phyloP scores from a whole-genome alignment of 2,329 filamentous ascomycete genomes.

The Colletotrichum agaves region DNA sequence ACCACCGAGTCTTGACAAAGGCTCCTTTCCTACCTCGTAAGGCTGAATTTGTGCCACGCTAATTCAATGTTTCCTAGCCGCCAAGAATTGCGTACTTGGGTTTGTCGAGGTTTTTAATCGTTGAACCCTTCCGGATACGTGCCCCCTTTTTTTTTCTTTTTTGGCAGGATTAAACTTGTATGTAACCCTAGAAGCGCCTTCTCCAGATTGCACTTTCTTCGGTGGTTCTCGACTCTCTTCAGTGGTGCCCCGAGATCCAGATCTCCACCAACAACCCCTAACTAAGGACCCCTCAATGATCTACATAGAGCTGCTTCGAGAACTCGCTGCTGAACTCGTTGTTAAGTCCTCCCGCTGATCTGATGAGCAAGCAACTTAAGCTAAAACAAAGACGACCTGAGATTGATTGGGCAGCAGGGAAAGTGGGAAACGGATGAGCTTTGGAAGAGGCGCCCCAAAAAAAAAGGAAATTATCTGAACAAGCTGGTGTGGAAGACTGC shows the following conservation, averaged over 20 bases:
- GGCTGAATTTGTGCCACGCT: conserved; percentile 7
- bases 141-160: too few relatives aligned
- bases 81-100: conserved; percentile 10
- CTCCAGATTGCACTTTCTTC: too few relatives aligned
- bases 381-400: too few relatives aligned
- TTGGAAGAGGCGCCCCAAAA: too few relatives aligned
- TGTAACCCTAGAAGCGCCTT: too few relatives aligned
- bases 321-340: background rate
- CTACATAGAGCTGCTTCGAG: background rate
- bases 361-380: too few relatives aligned
- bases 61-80: background rate
- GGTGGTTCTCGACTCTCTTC: background rate
- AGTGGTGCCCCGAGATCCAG: conserved; percentile 1
- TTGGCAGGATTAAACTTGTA: too few relatives aligned
- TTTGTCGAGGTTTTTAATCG: background rate
- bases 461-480: too few relatives aligned
- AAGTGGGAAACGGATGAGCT: too few relatives aligned
- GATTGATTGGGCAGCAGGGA: too few relatives aligned
- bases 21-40: conserved; percentile 5
- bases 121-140: too few relatives aligned
- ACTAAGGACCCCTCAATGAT: conserved; percentile 3
- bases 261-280: conserved; percentile 13
- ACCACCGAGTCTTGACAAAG: conserved; percentile 9
- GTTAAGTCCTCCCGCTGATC: too few relatives aligned
- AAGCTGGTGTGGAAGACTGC: background rate